Conservation (phyloP, 1,139 yeast species). For the Protomyces inundatus region DNA sequence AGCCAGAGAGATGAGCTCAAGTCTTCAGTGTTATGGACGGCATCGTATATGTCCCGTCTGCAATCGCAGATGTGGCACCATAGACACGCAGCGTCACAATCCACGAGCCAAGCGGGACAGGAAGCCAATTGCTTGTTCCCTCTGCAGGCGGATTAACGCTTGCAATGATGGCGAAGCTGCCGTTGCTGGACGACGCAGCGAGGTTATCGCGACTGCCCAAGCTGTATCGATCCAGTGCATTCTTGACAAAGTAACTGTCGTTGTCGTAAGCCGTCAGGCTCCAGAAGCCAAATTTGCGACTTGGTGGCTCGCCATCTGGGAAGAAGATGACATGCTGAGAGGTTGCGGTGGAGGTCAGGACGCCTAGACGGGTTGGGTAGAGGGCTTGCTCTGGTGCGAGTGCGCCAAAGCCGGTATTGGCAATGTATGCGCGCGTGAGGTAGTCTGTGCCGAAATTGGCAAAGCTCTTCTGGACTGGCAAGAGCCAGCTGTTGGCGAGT, state of each 20-base stretch:
- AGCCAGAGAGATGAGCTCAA: too few species aligned
- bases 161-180: background rate
- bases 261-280: background rate
- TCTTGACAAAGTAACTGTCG: background rate
- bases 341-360: background rate
- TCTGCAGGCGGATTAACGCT: background rate
- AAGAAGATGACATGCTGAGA: background rate
- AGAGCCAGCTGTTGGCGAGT: background rate
- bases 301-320: slow-evolving; percentile 1
- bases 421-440: background rate
- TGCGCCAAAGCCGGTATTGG: background rate
- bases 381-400: slow-evolving; percentile 1
- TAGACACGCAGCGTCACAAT: background rate
- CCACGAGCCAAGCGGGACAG: background rate
- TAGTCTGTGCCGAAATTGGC: background rate
- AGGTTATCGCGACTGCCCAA: background rate
- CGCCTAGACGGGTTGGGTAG: background rate
- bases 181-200: background rate
- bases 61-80: background rate
- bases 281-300: background rate
- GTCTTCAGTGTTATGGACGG: background rate
- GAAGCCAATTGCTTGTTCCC: background rate
- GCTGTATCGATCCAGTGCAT: background rate
- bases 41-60: background rate
- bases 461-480: background rate